Conservation (phyloP, 345 rosid species). For the Excoecaria agallocha region DNA sequence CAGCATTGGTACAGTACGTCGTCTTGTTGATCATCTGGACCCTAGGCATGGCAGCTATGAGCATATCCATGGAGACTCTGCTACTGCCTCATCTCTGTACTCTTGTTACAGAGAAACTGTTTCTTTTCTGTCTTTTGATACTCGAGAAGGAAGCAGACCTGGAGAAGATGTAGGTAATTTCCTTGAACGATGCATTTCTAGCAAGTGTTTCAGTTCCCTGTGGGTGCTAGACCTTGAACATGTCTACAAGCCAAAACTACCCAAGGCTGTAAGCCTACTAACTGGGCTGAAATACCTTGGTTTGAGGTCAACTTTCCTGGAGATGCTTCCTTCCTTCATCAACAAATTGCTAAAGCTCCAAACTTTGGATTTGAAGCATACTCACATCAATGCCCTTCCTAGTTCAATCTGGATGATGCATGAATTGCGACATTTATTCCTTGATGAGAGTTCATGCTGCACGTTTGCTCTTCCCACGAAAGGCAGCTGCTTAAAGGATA, state of each 20-base stretch:
- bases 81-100: not conserved
- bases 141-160: conserved; percentile 21
- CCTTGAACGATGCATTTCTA: conserved; percentile 13
- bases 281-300: conserved; percentile 29
- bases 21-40: conserved; percentile 26
- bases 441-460: conserved; percentile 12
- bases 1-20: not conserved
- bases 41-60: conserved; percentile 2
- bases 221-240: conserved; percentile 31
- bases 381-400: conserved; percentile 7
- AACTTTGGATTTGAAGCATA: conserved; percentile 29
- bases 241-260: conserved; percentile 23
- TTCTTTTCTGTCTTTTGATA: conserved; percentile 13
- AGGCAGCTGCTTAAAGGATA: conserved; percentile 8
- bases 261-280: conserved; percentile 15
- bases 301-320: conserved; percentile 24
- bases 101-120: conserved; percentile 15
- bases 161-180: conserved; percentile 30
- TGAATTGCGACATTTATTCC: conserved; percentile 5
- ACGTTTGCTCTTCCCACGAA: not conserved
- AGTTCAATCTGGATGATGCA: conserved; percentile 15
- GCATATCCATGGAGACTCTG: conserved; percentile 17
- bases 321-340: not conserved
- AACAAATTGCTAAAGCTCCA: conserved; percentile 12
- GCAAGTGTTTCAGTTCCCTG: conserved; percentile 8